Evolutionary conservation across 2,329 filamentous ascomycete species (phyloP).

Genomic region (Fusarium abutilonis): DNA sequence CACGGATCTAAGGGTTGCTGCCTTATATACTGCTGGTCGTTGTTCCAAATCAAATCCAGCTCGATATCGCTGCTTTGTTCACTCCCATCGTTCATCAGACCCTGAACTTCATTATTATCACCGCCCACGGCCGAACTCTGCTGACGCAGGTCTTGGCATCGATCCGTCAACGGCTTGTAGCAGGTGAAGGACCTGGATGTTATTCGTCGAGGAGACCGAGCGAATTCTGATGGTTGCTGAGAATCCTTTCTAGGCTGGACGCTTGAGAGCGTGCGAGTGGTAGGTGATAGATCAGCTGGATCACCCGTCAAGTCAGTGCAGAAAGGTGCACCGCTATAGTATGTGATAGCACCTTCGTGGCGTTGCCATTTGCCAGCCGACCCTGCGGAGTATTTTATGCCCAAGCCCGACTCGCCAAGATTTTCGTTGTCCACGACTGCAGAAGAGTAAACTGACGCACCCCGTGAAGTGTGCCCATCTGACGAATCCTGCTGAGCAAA

Average conservation of each 20-base stretch:
- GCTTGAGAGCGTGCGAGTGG: conserved; percentile 60
- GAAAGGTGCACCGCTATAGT: conserved; percentile 81
- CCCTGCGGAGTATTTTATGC: conserved; percentile 58
- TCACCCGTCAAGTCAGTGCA: conserved; percentile 83
- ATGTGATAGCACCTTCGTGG: conserved; percentile 79
- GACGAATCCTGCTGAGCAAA: conserved; percentile 63
- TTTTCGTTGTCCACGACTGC: conserved; percentile 60
- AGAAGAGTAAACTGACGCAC: conserved; percentile 61
- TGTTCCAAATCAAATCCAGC: conserved; percentile 58
- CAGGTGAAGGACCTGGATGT: conserved; percentile 61
- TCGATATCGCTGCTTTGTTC: conserved; percentile 52
- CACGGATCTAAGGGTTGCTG: conserved; percentile 61
- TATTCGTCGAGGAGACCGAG: conserved; percentile 50
- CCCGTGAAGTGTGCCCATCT: conserved; percentile 57
- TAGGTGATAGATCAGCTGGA: conserved; percentile 57
- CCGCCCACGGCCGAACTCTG: conserved; percentile 43
- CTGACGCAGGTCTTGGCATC: conserved; percentile 5
- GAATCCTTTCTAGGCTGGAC: conserved; percentile 49
- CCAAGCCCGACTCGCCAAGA: conserved; percentile 57
- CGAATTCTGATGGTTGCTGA: conserved; percentile 19
- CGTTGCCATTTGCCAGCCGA: conserved; percentile 62
- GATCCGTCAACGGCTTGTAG: conserved; percentile 61
- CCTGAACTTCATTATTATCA: conserved; percentile 40
- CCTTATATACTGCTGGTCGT: conserved; percentile 51
- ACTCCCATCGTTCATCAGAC: conserved; percentile 49